Conservation (phyloP, 2,329 filamentous ascomycete genomes). For the Stagonosporopsis chrysanthemi region DNA sequence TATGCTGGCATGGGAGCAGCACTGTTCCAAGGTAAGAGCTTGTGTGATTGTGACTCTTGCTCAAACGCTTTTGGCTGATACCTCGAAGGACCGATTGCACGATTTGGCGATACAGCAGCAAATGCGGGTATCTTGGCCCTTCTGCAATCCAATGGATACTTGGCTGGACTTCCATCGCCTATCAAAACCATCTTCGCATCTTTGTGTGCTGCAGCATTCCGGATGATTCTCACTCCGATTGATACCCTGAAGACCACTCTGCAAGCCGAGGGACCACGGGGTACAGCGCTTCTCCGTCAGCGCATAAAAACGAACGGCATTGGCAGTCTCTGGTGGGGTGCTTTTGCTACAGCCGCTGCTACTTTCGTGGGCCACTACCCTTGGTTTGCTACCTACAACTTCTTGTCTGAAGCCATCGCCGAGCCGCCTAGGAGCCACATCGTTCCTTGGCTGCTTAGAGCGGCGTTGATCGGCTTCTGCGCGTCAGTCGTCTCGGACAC, state of each 20-base stretch:
- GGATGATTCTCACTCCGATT: constrained; percentile 40
- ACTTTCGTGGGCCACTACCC: constrained; percentile 43
- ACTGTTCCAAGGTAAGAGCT: constrained; percentile 29
- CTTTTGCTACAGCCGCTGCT: constrained; percentile 41
- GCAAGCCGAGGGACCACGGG: constrained; percentile 36
- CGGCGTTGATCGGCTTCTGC: constrained; percentile 41
- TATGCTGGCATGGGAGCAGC: constrained; percentile 38
- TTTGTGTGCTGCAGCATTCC: constrained; percentile 34
- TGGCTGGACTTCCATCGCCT: constrained; percentile 34
- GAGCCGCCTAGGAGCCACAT: constrained; percentile 34
- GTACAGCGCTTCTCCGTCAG: constrained; percentile 31
- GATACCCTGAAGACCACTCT: constrained; percentile 41
- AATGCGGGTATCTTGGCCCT: constrained; percentile 41
- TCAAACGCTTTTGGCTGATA: background rate
- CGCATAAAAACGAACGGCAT: constrained; percentile 37
- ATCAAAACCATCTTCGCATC: constrained; percentile 41
- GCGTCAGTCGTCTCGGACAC: constrained; percentile 40
- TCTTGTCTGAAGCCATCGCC: constrained; percentile 32
- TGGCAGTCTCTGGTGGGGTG: constrained; percentile 42
- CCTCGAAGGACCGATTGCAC: constrained; percentile 31
- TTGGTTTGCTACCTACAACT: constrained; percentile 41
- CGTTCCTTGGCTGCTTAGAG: constrained; percentile 34
- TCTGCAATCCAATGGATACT: constrained; percentile 35
- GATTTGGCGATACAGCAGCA: constrained; percentile 42
- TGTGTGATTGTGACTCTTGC: background rate